phyloP scores from a whole-genome alignment of 2,329 filamentous ascomycete genomes.

The Talaromyces sp. region DNA sequence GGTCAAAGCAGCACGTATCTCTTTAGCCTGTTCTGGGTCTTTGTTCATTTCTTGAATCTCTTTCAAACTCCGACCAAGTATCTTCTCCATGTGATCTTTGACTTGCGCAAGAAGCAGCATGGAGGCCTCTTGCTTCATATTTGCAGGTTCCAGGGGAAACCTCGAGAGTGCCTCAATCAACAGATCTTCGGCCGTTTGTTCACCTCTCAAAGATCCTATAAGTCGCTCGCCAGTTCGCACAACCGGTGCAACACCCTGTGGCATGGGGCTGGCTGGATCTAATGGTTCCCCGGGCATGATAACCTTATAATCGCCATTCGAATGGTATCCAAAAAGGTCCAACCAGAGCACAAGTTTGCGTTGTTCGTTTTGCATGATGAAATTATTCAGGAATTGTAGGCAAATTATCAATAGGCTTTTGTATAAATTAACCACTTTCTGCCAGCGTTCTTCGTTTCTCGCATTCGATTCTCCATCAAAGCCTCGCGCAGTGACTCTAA shows the following conservation, averaged over 20 bases:
- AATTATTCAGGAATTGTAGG: constrained; percentile 65
- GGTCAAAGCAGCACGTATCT: constrained; percentile 43
- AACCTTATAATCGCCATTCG: constrained; percentile 45
- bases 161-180: constrained; percentile 45
- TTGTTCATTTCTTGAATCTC: constrained; percentile 47
- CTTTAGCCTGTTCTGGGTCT: constrained; percentile 44
- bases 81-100: constrained; percentile 48
- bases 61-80: constrained; percentile 42
- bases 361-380: constrained; percentile 64
- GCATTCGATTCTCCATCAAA: constrained; percentile 63
- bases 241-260: constrained; percentile 41
- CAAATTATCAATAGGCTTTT: constrained; percentile 64
- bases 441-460: constrained; percentile 62
- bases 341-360: constrained; percentile 64
- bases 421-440: constrained; percentile 63
- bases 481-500: constrained; percentile 61
- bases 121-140: constrained; percentile 47
- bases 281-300: constrained; percentile 44
- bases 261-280: constrained; percentile 33
- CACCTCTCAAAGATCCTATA: constrained; percentile 41
- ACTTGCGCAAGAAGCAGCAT: constrained; percentile 49
- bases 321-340: constrained; percentile 60
- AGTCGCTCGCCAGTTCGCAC: constrained; percentile 44
- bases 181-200: constrained; percentile 44
- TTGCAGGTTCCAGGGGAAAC: constrained; percentile 42